Base-by-base conservation (phyloP, 2,329 filamentous ascomycete genomes). In the Beauveria australis region DNA sequence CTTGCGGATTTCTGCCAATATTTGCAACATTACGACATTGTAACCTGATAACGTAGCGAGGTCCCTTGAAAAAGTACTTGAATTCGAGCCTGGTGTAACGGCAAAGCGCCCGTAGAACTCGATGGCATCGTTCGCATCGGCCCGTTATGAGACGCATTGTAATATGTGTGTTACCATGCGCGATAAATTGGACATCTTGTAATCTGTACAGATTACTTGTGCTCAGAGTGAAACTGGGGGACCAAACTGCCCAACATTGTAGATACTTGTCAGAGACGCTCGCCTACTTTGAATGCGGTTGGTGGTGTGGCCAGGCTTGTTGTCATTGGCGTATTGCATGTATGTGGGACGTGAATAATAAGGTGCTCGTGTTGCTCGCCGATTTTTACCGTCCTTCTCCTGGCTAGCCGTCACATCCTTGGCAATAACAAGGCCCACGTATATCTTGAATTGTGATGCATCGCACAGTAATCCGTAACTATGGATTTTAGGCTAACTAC, bases 51-150 rank as follows among this genome's bases (percentile, higher is more conserved):
- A 37, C 12, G 28, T 26, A 53, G 24, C 33, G 51, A 53, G 19
- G 28, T 7, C 46, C 14, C 30, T 37, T 53, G 14, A 26, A 18
- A 5, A 28, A 10, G 41, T 18, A 22, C 7, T 22, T 41, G 8
- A 28, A 9, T 55, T 28, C 24, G 18, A 18, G 14, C n/a, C 16
- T 40, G 24, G 33, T 49, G 46, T 16, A 18, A 58, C 55, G 16
- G 16, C 10, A 16, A 51, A 5, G 28, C 16, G 3, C 9, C 28
- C 18, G 55, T 59, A 43, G 8, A 33, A 59, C 46, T 44, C 43
- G 37, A 28, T 52, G 24, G 18, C 44, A 44, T 30, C 37, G 37
- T 52, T 59, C 47, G 46, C 55, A 59, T 59, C 55, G 55, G 55
- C 26, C 55, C 55, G 55, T 51, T 59, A 43, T 59, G 24, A 24